Evolutionary conservation across 2,329 filamentous ascomycete species (phyloP).

Genomic region (Ascochyta fabae): DNA sequence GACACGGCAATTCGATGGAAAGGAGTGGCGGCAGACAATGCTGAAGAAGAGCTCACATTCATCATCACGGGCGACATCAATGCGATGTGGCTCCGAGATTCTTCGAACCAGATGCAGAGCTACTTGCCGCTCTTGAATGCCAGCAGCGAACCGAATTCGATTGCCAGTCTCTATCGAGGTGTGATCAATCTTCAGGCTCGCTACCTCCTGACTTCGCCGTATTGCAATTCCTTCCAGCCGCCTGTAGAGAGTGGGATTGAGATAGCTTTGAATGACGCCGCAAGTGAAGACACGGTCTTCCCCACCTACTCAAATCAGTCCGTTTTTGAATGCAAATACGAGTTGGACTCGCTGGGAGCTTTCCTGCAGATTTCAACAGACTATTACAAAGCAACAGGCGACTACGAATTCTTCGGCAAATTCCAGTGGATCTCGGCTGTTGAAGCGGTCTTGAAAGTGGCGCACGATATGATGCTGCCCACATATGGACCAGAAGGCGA

Average conservation of each 20-base stretch:
- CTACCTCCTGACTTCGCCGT: conserved; percentile 67
- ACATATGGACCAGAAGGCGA: conserved; percentile 57
- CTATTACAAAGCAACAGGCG: conserved; percentile 58
- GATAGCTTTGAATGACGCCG: conserved; percentile 48
- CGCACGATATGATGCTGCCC: conserved; percentile 55
- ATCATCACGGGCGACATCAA: conserved; percentile 66
- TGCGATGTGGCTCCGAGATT: conserved; percentile 62
- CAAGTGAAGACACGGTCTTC: conserved; percentile 51
- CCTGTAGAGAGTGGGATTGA: conserved; percentile 55
- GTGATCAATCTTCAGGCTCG: conserved; percentile 75
- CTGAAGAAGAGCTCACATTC: conserved; percentile 68
- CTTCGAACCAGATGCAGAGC: conserved; percentile 73
- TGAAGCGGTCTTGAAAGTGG: conserved; percentile 53
- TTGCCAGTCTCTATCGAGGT: conserved; percentile 72
- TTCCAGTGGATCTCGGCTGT: conserved; percentile 57
- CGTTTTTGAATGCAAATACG: conserved; percentile 63
- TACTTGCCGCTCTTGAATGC: conserved; percentile 67
- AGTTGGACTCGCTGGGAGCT: conserved; percentile 59
- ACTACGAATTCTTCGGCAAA: conserved; percentile 56
- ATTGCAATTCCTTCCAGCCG: conserved; percentile 62
- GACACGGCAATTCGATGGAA: conserved; percentile 76
- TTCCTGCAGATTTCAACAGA: conserved; percentile 58
- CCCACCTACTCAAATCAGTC: conserved; percentile 52
- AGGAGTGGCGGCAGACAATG: conserved; percentile 63
- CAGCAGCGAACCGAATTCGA: conserved; percentile 61